Percentiles rank a stretch among this genome's conserved stretches.
Evolutionary conservation across 2,329 filamentous ascomycete genomes (phyloP).

Genomic region (Arthrobotrys pseudoclavata): DNA sequence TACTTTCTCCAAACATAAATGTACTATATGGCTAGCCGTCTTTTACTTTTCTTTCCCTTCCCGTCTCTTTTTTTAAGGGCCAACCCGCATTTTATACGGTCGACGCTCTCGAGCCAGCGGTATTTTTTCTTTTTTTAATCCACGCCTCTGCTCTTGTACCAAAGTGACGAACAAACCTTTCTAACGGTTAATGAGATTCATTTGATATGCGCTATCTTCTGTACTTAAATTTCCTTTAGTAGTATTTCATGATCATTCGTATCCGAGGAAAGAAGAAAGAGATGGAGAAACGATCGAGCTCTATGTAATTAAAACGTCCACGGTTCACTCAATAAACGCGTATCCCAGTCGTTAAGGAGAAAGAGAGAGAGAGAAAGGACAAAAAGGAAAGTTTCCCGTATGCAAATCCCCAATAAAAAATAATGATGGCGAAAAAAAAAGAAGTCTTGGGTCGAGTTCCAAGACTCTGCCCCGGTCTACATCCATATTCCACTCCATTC

Average conservation of each 20-base stretch:
- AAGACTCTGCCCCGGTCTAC: slow-evolving; percentile 1
- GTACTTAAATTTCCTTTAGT: neutral
- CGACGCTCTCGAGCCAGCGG: slow-evolving; percentile 11
- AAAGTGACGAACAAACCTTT: slow-evolving; percentile 28
- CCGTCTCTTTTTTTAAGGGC: slow-evolving; percentile 22
- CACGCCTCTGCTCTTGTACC: slow-evolving; percentile 35
- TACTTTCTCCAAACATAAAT: slow-evolving; percentile 33
- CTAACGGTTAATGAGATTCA: slow-evolving; percentile 17
- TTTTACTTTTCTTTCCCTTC: slow-evolving; percentile 45
- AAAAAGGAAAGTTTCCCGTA: slow-evolving; percentile 33
- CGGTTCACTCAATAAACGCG: slow-evolving; percentile 24
- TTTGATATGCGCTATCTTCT: neutral
- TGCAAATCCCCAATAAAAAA: slow-evolving; percentile 16
- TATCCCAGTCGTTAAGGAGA: neutral
- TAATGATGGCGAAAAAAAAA: slow-evolving; percentile 32
- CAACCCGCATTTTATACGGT: slow-evolving; percentile 12
- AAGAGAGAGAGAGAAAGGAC: slow-evolving; percentile 1
- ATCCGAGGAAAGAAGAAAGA: neutral
- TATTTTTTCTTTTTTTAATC: neutral
- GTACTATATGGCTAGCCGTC: slow-evolving; percentile 59
- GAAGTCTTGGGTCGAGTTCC: neutral
- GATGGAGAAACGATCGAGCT: slow-evolving; percentile 19
- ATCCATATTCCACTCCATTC: slow-evolving; percentile 14
- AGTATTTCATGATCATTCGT: slow-evolving; percentile 12
- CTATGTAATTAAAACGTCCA: slow-evolving; percentile 45